Base-by-base conservation (phyloP, 805 yeast genomes). In the Candida xiaguanensis region DNA sequence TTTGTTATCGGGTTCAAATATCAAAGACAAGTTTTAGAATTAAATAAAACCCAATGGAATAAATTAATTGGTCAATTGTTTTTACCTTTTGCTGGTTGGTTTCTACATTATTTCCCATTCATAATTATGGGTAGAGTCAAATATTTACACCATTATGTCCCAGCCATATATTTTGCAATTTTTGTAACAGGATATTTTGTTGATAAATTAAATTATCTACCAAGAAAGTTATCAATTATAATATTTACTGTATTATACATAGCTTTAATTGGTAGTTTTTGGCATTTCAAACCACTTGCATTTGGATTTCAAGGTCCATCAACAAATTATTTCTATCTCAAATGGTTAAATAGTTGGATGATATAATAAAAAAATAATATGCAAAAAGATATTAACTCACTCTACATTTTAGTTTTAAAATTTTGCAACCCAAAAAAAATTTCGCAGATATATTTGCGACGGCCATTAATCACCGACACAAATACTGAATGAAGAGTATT, bases 291-390 rank as follows among this genome's bases (percentile, higher is more conserved):
- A 37, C 88, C 86, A 43, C 65, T 91, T 34, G 75, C 87, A 13
- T 82, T 84, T 50, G 98, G 98, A 39, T 85, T 91, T 95, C 53
- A 50, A 31, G 69, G 66, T 0, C 50, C 65, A 4, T 45, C 63
- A 18, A 48, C 44, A 26, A 34, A 58, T 34, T 66, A 46, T 49
- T 9, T 34, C 4, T 59, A 65, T 46, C 59, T 67, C 41, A 59
- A 56, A 47, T 41, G 67, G 27, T 55, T 67, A 34, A 25, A 40
- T 4, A 37, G 51, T 11, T 59, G 65, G 65, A 39, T 34, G 35
- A 23, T 39, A 14, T 39, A 34, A 34, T 14, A 13, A 7, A 29
- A 8, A 5, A 15, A 8, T 29, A 4, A 7, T n/a, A n/a, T n/a
- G 29, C 8, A 20, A 20, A 20, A n/a, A n/a, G n/a, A n/a, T n/a